Percentiles rank a stretch among this genome's conserved stretches.
Evolutionary conservation across 1,284 basidiomycete genomes (phyloP).

Genomic region (Ganoderma resinaceum): DNA sequence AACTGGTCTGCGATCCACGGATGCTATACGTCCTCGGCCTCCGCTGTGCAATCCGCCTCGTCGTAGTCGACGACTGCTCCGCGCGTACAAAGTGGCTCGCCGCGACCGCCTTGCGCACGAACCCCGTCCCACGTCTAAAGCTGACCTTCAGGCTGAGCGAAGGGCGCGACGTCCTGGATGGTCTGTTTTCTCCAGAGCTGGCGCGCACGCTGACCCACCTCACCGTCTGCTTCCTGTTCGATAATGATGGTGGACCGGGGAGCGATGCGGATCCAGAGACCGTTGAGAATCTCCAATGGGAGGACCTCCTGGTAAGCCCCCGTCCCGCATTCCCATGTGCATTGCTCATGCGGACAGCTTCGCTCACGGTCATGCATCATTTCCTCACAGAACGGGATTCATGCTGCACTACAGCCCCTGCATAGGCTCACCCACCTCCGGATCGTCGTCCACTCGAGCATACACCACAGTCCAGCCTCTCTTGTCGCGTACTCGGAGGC

Average conservation of each 20-base stretch:
- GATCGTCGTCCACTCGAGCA: neutral
- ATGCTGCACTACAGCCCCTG: neutral
- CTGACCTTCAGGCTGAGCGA: neutral
- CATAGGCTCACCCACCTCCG: neutral
- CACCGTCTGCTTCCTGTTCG: neutral
- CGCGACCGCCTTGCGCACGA: neutral
- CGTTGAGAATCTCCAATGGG: neutral
- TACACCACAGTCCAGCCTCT: neutral
- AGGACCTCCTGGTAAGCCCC: neutral
- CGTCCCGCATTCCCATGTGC: neutral
- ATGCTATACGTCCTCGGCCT: neutral
- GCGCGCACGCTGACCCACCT: neutral
- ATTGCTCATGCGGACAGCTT: no score
- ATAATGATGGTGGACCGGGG: neutral
- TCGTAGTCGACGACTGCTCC: neutral
- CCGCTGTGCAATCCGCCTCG: neutral
- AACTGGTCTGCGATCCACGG: neutral
- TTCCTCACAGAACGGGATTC: neutral
- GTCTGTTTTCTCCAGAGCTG: neutral
- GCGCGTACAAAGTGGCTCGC: no score
- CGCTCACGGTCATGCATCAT: no score
- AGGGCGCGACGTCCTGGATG: neutral
- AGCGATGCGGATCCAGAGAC: neutral
- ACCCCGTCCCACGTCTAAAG: neutral
- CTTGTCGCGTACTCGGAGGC: neutral